Base-by-base conservation (phyloP, 1,139 yeast genomes). In the Yamadazyma diddensiae region DNA sequence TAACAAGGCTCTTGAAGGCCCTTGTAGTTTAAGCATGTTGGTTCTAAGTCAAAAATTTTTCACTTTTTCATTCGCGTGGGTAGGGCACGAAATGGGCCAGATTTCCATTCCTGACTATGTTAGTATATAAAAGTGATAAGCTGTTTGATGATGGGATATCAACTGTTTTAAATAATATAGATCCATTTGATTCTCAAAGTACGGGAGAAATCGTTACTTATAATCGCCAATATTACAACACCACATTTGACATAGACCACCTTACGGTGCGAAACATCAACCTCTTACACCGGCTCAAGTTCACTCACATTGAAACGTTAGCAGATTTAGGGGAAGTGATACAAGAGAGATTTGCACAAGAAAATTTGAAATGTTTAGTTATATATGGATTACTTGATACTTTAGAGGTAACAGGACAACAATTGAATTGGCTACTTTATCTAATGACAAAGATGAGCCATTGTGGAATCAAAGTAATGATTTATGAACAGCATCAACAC, bases 311-410 rank as follows among this genome's bases (percentile, higher is more conserved):
- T 9, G 43, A 45, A 8, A 30, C 24, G 6, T 10, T 34, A 10
- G 21, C 26, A 3, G 49, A 45, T 15, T 16, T 45, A 5, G 31
- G 21, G 17, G 32, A 28, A 11, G 15, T 44, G 15, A 25, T 36
- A 21, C 14, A 10, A 2, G 14, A 15, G 7, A 15, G 20, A 5
- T n/a, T 28, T n/a, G 28, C 21, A 4, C 16, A 14, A 15, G 18
- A 7, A 12, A 16, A 30, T 16, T 26, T 35, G 4, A 18, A 24
- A 14, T 16, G 37, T n/a, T 27, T 39, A 11, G 41, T 35, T 6
- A 12, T 47, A 22, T 22, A 40, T 29, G 42, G 44, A n/a, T 26
- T 42, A 20, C 35, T 44, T 22, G 42, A 34, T 21, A 19, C 29
- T 20, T 35, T 38, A 23, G 12, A 28, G 12, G 22, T 24, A 6